These are phyloP conservation scores for Calonectria montana DNA, from an alignment of 2,329 filamentous ascomycete genomes.

Conservation along the genomic window DNA sequence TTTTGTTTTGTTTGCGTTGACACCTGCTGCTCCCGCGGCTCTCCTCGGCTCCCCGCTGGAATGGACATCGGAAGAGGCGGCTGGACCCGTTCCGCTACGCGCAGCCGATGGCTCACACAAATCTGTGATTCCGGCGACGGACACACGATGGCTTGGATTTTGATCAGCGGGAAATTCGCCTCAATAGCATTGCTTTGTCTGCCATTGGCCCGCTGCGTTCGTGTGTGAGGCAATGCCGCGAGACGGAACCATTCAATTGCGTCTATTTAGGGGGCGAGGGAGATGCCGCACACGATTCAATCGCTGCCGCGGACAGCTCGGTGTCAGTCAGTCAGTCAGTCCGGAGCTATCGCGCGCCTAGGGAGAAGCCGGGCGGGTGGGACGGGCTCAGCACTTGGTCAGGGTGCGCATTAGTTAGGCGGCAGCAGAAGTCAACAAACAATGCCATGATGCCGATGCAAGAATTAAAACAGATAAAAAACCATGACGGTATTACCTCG, in stretches of 20 bases:
- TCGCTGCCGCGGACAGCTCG: not conserved
- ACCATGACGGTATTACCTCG: constrained; percentile 18
- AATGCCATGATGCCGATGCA: not conserved
- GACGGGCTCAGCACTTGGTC: not conserved
- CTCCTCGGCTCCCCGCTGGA: constrained; percentile 2
- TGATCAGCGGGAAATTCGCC: not conserved
- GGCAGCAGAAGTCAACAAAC: not conserved
- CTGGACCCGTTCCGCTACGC: constrained; percentile 8
- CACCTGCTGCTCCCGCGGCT: not conserved
- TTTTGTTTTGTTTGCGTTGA: not conserved
- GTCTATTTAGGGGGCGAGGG: too few relatives aligned
- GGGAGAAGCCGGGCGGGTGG: constrained; percentile 12
- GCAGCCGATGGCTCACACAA: not conserved
- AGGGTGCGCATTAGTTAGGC: not conserved
- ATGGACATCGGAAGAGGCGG: constrained; percentile 15
- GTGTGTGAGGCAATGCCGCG: not conserved
- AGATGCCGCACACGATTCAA: too few relatives aligned
- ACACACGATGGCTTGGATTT: not conserved
- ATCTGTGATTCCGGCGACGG: not conserved
- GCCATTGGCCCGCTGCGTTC: not conserved
- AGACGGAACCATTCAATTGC: not conserved
- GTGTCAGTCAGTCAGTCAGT: not conserved
- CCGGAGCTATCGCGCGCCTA: not conserved
- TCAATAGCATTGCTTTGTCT: not conserved
- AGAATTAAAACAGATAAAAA: too few relatives aligned